phyloP scores from a whole-genome alignment of 2,329 filamentous ascomycete genomes.

The Colletotrichum spinosum region DNA sequence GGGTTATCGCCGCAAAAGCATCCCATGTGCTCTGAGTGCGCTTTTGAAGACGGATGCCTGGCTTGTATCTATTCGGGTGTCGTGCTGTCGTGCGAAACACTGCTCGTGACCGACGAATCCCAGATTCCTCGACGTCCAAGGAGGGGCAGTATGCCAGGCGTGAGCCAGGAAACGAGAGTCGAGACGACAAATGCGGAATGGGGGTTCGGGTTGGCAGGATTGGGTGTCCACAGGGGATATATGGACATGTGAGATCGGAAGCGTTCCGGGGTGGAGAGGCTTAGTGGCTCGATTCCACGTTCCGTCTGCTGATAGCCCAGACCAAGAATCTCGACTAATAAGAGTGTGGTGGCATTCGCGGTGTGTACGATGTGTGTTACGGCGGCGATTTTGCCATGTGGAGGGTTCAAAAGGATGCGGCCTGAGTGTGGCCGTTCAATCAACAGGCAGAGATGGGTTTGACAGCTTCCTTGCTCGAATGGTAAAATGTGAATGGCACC shows the following conservation, averaged over 20 bases:
- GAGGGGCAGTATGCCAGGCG: conserved; percentile 25
- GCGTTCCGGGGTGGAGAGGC: conserved; percentile 22
- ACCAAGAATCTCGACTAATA: conserved; percentile 7
- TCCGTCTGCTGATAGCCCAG: conserved; percentile 33
- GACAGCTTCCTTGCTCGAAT: conserved; percentile 32
- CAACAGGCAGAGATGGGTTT: conserved; percentile 41
- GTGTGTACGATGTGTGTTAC: conserved; percentile 39
- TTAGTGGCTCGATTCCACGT: conserved; percentile 34
- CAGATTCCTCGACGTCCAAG: conserved; percentile 40
- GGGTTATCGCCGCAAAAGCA: too few relatives aligned
- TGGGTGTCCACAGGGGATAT: conserved; percentile 35
- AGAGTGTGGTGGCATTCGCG: conserved; percentile 20
- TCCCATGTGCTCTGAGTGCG: too few relatives aligned
- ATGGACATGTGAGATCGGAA: conserved; percentile 38
- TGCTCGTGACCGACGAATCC: conserved; percentile 39
- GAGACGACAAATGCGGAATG: conserved; percentile 15
- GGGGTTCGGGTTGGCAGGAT: conserved; percentile 13
- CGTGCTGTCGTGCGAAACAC: background rate
- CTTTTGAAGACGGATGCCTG: background rate
- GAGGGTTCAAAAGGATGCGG: conserved; percentile 37
- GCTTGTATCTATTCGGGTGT: background rate
- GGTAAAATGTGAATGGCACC: conserved; percentile 41
- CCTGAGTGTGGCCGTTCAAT: conserved; percentile 36
- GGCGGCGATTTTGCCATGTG: conserved; percentile 46
- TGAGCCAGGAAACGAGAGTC: conserved; percentile 37